These are phyloP conservation scores for Plectosphaerella plurivora DNA, from an alignment of 2,329 filamentous ascomycete species.

Conservation along the genomic window DNA sequence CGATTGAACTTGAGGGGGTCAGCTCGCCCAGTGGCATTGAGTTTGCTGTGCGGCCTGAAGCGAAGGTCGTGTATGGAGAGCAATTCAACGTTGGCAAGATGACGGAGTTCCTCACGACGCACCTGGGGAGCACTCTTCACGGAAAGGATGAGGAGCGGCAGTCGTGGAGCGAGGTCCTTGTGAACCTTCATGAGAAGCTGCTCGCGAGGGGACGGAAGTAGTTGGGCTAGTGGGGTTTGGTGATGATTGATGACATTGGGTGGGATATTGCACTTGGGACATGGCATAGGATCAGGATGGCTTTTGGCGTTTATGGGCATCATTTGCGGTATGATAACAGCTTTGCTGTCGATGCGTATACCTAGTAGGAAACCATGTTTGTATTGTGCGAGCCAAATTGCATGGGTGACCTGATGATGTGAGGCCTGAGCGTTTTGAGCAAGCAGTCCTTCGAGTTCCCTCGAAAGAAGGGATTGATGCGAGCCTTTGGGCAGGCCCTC, in stretches of 20 bases:
- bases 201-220: constrained; percentile 52
- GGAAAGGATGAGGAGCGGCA: constrained; percentile 24
- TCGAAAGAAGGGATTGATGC: too few species aligned
- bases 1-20: constrained; percentile 48
- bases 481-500: too few species aligned
- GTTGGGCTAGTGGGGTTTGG: constrained; percentile 1
- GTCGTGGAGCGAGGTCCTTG: constrained; percentile 50
- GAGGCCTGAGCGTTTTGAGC: too few species aligned
- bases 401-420: too few species aligned
- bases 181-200: constrained; percentile 51
- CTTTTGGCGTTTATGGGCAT: too few species aligned
- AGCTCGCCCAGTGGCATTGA: constrained; percentile 45
- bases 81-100: constrained; percentile 72
- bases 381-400: too few species aligned
- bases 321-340: too few species aligned
- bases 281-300: neutral
- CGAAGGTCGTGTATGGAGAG: constrained; percentile 71
- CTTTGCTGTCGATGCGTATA: too few species aligned
- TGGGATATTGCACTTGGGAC: neutral
- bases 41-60: constrained; percentile 48
- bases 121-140: constrained; percentile 34
- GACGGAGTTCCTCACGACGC: constrained; percentile 61
- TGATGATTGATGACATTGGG: constrained; percentile 1
- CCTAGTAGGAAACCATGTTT: too few species aligned
- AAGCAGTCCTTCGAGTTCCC: too few species aligned